Evolutionary conservation across 2,329 filamentous ascomycete genomes (phyloP), one percentile per base, ranked within the genome.

Genomic region (Penicillium corylophilum): DNA sequence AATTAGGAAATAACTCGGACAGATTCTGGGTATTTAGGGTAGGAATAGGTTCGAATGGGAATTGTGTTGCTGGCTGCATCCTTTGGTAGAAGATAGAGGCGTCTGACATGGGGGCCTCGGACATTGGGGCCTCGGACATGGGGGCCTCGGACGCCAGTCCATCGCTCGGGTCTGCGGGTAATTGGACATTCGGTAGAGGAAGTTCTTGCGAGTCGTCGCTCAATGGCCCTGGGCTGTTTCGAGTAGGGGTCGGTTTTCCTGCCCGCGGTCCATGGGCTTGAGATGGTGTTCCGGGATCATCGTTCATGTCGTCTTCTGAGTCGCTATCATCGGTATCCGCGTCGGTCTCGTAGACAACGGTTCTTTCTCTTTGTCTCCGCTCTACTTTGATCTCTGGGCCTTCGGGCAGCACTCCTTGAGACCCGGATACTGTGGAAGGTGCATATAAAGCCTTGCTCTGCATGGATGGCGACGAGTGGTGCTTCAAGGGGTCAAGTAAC

Each of bases 321-420:
- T 71, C 69, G 22, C 61, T 64, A 24, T 65, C 64, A 13, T 74
- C 69, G 12, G 67, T 62, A n/a, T 74, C 72, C 2, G 64, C 71
- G 55, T 74, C 73, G 2, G 73, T 75, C 46, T 74, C 73, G 56
- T 74, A 74, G 13, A 75, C 56, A n/a, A 75, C 65, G 2, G 62
- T 70, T 44, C 63, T 64, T 33, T 65, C 61, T 13, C 55, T 60
- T 31, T 57, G 56, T 6, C 48, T 48, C 3, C 44, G 44, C 22
- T 18, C 38, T 24, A 33, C 18, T 18, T 48, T 53, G 8, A 40
- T 16, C 7, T 36, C 46, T 3, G 47, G 24, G 8, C 28, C 31
- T 31, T 44, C 42, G 2, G 26, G 22, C 16, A 16, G 23, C 2
- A 7, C 23, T 35, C 41, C 46, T 35, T 49, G 33, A 1, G 48